These are phyloP conservation scores for Silene noctiflora DNA, from an alignment of 179 eudicot species.

Conservation along the genomic window DNA sequence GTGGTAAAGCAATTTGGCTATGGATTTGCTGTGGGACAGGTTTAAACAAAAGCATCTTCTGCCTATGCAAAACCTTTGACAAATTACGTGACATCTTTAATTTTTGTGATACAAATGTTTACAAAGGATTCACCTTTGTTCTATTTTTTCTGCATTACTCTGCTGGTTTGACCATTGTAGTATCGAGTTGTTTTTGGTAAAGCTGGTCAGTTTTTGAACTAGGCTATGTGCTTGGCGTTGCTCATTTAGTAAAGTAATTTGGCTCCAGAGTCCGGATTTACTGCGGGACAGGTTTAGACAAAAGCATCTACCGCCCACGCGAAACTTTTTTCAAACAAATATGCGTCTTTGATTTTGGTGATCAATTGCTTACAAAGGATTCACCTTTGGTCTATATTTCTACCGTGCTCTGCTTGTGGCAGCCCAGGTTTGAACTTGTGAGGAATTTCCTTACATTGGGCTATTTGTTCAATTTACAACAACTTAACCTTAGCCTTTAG, in stretches of 20 bases:
- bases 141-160: too few relatives aligned
- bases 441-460: too few relatives aligned
- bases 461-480: too few relatives aligned
- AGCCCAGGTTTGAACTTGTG: too few relatives aligned
- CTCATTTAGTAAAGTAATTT: not conserved
- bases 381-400: not conserved
- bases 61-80: not conserved
- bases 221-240: not conserved
- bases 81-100: not conserved
- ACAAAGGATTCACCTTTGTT: not conserved
- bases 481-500: too few relatives aligned
- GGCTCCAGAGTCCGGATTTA: too few relatives aligned
- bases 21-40: not conserved
- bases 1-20: not conserved
- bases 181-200: not conserved
- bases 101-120: not conserved
- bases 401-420: too few relatives aligned
- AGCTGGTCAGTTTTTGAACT: not conserved
- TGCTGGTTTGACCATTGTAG: not conserved
- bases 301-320: not conserved
- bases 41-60: not conserved
- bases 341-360: not conserved
- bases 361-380: not conserved
- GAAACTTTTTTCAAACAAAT: not conserved
- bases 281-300: not conserved